phyloP scores from a whole-genome alignment of 2,329 filamentous ascomycete species.

The Monosporascus sp. region DNA sequence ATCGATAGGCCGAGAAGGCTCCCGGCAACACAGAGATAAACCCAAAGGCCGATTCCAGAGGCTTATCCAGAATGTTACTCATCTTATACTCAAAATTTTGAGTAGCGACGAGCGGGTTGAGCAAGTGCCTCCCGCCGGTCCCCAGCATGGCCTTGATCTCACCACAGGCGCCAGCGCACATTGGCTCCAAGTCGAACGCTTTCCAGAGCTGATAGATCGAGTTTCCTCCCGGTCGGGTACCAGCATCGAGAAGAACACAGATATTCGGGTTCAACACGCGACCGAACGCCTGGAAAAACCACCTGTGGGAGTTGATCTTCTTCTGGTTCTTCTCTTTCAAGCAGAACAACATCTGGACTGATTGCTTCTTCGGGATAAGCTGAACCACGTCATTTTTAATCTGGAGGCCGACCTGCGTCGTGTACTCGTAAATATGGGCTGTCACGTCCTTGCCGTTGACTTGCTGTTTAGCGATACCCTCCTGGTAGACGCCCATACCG shows the following conservation, averaged over 20 bases:
- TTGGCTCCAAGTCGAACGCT: constrained; percentile 94
- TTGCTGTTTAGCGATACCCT: constrained; percentile 96
- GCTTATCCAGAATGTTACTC: constrained; percentile 98
- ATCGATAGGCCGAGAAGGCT: constrained; percentile 90
- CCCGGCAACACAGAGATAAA: constrained; percentile 97
- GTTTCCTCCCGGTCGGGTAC: constrained; percentile 87
- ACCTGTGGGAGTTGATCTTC: constrained; percentile 99
- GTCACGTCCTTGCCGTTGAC: constrained; percentile 96
- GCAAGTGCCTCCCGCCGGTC: constrained; percentile 70
- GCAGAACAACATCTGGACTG: constrained; percentile 95
- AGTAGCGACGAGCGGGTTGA: constrained; percentile 92
- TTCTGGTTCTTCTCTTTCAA: constrained; percentile 99
- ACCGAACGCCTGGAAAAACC: constrained; percentile 98
- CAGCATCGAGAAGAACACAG: constrained; percentile 91
- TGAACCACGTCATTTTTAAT: constrained; percentile 87
- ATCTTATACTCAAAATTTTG: constrained; percentile 99
- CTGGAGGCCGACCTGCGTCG: constrained; percentile 77
- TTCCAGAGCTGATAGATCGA: constrained; percentile 99
- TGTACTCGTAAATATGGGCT: constrained; percentile 96
- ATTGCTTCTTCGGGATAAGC: constrained; percentile 78
- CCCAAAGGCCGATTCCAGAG: constrained; percentile 92
- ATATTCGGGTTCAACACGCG: constrained; percentile 91
- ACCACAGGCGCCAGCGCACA: constrained; percentile 94
- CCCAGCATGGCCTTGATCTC: constrained; percentile 98
- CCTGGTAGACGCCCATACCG: constrained; percentile 93